A percentile compares a stretch with the other conserved stretches of the same genome.
Conservation (phyloP, 164 flowering plant genomes). For the Hamamelis virginiana region DNA sequence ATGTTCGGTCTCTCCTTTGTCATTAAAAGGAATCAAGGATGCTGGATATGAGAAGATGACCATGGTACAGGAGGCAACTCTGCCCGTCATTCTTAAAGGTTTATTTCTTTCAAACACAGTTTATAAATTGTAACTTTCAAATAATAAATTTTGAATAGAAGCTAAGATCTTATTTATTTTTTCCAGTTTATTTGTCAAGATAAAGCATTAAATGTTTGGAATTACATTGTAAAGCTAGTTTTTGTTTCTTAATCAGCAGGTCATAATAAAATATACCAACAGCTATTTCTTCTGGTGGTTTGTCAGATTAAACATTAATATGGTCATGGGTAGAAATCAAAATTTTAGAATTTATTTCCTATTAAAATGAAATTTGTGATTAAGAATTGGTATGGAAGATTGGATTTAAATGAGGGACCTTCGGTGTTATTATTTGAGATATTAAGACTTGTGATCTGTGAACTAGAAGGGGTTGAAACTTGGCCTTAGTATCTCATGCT, state of each 20-base stretch:
- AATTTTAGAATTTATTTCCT: not conserved
- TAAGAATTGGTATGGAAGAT: too few relatives aligned
- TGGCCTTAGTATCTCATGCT: not conserved
- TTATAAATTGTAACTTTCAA: conserved; percentile 1
- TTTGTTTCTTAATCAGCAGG: not conserved
- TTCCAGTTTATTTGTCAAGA: not conserved
- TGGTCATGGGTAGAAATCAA: too few relatives aligned
- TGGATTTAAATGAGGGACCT: too few relatives aligned
- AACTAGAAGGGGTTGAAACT: not conserved
- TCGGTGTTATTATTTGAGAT: too few relatives aligned
- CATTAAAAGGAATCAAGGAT: conserved; percentile 83
- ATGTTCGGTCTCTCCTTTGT: conserved; percentile 68
- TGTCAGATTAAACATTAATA: too few relatives aligned
- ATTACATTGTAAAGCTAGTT: not conserved
- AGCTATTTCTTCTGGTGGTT: not conserved
- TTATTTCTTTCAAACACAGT: conserved; percentile 4
- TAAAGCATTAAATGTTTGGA: not conserved
- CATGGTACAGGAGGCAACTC: conserved; percentile 90
- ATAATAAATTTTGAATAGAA: not conserved
- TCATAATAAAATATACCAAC: not conserved
- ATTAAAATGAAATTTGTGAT: not conserved
- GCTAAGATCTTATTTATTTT: not conserved
- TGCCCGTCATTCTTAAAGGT: conserved; percentile 95
- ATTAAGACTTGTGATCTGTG: not conserved
- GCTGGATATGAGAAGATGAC: conserved; percentile 97